A percentile compares a stretch with the other conserved stretches of the same genome.
phyloP scores from a whole-genome alignment of 2,329 filamentous ascomycete genomes.

The Parascedosporium putredinis region DNA sequence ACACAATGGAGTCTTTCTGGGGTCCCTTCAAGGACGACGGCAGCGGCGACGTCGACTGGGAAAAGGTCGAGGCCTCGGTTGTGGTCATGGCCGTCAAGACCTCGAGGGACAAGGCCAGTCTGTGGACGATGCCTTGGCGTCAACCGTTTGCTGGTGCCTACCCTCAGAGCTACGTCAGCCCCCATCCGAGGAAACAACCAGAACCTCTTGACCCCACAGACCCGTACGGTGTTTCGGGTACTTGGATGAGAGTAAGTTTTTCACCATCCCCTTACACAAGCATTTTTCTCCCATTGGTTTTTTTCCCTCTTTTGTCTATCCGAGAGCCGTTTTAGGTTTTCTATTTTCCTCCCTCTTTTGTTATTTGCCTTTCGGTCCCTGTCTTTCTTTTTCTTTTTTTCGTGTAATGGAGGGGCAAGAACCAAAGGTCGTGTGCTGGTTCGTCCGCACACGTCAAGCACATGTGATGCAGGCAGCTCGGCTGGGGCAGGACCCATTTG shows the following conservation, averaged over 20 bases:
- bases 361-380: background rate
- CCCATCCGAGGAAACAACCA: conserved; percentile 23
- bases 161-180: conserved; percentile 34
- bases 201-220: conserved; percentile 44
- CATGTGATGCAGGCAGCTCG: no score
- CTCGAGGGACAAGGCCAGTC: conserved; percentile 12
- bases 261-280: no score
- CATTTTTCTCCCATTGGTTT: no score
- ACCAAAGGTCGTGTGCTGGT: no score
- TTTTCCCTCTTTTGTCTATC: no score
- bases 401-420: background rate
- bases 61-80: conserved; percentile 67
- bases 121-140: conserved; percentile 28
- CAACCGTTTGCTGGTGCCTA: conserved; percentile 46
- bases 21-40: conserved; percentile 62
- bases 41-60: conserved; percentile 59
- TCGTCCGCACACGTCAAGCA: background rate
- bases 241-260: conserved; percentile 53
- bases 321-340: background rate
- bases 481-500: no score
- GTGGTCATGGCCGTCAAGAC: conserved; percentile 58
- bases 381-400: background rate
- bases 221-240: conserved; percentile 61
- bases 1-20: conserved; percentile 52
- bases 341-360: background rate